These are phyloP conservation scores for Themeda triandra DNA, from an alignment of 176 grass and related monocot genomes.

Conservation along the genomic window DNA sequence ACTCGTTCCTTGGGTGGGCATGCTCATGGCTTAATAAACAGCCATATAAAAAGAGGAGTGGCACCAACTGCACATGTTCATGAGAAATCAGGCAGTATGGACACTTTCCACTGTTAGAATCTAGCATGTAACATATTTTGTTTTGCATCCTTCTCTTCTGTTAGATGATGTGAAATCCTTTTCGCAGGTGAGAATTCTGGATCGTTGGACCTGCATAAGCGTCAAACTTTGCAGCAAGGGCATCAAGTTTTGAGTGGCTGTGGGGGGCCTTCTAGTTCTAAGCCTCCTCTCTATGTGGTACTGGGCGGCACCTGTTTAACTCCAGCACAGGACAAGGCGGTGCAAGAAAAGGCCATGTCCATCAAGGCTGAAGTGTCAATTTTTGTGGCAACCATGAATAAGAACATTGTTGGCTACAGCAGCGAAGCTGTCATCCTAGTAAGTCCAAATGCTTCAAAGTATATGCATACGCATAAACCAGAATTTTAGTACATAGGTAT, in stretches of 20 bases:
- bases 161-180: not conserved
- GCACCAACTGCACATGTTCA: not conserved
- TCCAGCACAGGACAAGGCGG: constrained; percentile 5
- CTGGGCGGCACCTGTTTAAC: not conserved
- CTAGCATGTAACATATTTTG: not conserved
- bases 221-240: not conserved
- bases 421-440: not conserved
- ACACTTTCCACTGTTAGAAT: not conserved
- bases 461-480: not conserved
- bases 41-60: not conserved
- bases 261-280: not conserved
- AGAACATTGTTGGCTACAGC: not conserved
- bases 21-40: not conserved
- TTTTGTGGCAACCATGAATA: constrained; percentile 8
- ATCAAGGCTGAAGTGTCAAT: not conserved
- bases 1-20: too few relatives aligned
- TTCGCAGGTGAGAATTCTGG: not conserved
- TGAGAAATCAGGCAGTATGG: not conserved
- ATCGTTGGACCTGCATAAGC: not conserved
- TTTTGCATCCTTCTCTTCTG: not conserved
- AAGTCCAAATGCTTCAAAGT: not conserved
- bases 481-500: not conserved
- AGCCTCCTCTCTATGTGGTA: not conserved
- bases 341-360: not conserved
- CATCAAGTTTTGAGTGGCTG: not conserved